Conservation (phyloP, 331 rosid genomes). For the Telfairia occidentalis region DNA sequence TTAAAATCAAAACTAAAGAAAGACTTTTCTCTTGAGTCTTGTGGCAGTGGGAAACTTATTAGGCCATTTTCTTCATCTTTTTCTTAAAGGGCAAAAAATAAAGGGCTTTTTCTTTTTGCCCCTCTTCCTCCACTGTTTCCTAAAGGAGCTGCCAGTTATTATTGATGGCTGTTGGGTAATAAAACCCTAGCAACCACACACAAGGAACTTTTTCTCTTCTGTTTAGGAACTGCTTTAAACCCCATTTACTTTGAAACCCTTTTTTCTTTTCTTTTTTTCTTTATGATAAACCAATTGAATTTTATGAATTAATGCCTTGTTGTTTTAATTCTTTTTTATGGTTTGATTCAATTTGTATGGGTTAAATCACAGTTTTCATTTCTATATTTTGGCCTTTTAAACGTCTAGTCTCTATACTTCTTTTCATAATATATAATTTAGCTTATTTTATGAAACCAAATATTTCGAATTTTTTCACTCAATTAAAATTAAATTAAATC, state of each 20-base stretch:
- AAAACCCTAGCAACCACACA: conserved; percentile 2
- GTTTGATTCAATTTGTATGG: not conserved
- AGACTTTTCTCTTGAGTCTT: not conserved
- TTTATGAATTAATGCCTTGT: not conserved
- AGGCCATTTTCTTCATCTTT: not conserved
- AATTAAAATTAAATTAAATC: too few species aligned
- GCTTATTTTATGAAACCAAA: too few species aligned
- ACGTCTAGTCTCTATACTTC: too few species aligned
- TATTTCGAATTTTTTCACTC: too few species aligned
- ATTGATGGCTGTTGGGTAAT: not conserved
- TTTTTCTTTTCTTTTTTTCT: not conserved
- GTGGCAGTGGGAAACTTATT: not conserved
- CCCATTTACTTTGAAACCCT: not conserved
- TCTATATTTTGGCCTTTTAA: too few species aligned
- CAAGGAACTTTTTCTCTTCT: not conserved
- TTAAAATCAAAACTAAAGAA: not conserved
- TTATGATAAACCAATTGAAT: not conserved
- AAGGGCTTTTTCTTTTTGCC: not conserved
- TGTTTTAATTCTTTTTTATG: not conserved
- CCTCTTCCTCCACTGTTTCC: conserved; percentile 4
- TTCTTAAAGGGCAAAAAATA: not conserved
- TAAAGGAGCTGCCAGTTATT: not conserved
- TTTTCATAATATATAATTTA: too few species aligned
- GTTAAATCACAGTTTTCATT: not conserved
- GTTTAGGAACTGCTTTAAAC: not conserved